Conservation (phyloP, 345 rosid species). For the Boechera divaricarpa region DNA sequence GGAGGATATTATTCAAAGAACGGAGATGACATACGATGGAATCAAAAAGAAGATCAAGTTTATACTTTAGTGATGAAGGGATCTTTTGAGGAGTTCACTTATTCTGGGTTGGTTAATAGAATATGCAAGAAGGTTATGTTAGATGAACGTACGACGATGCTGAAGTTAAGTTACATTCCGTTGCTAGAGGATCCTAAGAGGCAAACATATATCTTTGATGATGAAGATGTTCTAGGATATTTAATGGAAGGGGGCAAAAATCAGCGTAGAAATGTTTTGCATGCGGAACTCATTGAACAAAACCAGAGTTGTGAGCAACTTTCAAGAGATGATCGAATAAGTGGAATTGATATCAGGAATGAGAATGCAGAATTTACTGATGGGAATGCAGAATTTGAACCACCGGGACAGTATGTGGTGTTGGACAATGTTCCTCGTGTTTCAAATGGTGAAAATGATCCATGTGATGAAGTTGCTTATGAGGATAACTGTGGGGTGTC, state of each 20-base stretch:
- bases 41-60: neutral
- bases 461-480: neutral
- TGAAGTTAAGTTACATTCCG: neutral
- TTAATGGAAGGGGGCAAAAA: neutral
- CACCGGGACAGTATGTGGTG: neutral
- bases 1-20: neutral
- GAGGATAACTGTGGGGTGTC: neutral
- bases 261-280: neutral
- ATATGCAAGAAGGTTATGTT: neutral
- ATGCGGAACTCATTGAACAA: neutral
- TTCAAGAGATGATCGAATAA: neutral
- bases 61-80: neutral
- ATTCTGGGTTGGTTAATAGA: neutral
- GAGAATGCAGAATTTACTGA: neutral
- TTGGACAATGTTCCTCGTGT: neutral
- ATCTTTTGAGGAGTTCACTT: neutral
- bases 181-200: neutral
- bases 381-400: neutral
- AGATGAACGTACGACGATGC: neutral
- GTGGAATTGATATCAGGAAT: neutral
- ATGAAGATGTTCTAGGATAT: slow-evolving; percentile 1
- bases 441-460: neutral
- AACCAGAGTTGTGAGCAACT: neutral
- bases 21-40: neutral
- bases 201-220: neutral